Base-by-base conservation (phyloP, 2,329 filamentous ascomycete species). In the Diaporthe destruens region DNA sequence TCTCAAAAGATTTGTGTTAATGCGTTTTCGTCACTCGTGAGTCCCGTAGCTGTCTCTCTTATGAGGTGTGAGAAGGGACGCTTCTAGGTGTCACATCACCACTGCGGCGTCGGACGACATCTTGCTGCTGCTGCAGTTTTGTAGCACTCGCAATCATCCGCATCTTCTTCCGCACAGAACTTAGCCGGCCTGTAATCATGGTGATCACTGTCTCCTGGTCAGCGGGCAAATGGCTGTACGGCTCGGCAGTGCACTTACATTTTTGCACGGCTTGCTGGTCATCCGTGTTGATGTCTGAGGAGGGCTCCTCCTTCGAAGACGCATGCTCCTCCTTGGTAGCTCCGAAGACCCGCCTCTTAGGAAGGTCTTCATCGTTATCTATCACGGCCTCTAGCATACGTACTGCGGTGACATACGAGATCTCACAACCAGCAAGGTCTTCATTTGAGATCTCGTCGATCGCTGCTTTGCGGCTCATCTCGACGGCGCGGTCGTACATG, bases 401-500 rank as follows among this genome's bases (percentile, higher is more conserved):
- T 76, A 98, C 95, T 0, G 96, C 95, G 0, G 96, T 98, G 69
- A 94, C 88, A 80, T 99, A 99, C 23, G 95, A 95, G 34, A 98
- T 91, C 79, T 98, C 95, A 80, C 96, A 98, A 20, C 95, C 94
- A 0, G 86, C 84, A 32, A 98, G 85, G 81, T 98, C 95, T 75
- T 96, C 94, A 72, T 96, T 95, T 2, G 96, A 94, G 65, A 99
- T 93, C 83, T 99, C 96, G 77, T 97, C 97, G 79, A 98, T 96
- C 9, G 96, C 96, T 9, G 96, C 96, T 5, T 94, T 91, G 68
- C 95, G 91, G 80, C 95, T 98, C 96, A 99, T 98, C 81, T 99
- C 96, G 29, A 98, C 85, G 0, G 96, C 96, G 59, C 96, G 93
- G 77, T 99, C 96, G 80, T 98, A 99, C 95, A 99, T 98, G 57